Evolutionary conservation across 192 early-diverging fungal genomes (phyloP).

Genomic region (Irineochytrium annulatum): DNA sequence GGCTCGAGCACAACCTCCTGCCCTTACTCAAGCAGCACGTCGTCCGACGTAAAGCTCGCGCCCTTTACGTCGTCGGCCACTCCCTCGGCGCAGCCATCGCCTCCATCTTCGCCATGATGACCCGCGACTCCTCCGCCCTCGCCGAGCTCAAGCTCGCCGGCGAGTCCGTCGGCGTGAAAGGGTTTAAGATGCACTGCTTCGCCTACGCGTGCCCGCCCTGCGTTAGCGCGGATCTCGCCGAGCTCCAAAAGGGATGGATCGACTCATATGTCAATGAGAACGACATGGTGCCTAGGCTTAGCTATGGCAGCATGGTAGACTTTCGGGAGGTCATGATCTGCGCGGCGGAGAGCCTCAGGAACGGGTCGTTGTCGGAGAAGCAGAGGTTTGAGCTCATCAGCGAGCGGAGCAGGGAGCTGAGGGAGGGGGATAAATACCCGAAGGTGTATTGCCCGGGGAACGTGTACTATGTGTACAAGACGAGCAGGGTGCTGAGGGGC

Average conservation of each 20-base stretch:
- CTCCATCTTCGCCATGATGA: slow-evolving; percentile 27
- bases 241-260: slow-evolving; percentile 28
- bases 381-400: slow-evolving; percentile 24
- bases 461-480: slow-evolving; percentile 36
- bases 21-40: slow-evolving; percentile 29
- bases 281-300: slow-evolving; percentile 30
- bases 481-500: slow-evolving; percentile 17
- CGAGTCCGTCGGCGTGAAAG: not conserved
- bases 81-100: slow-evolving; percentile 34
- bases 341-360: slow-evolving; percentile 19
- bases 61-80: slow-evolving; percentile 33
- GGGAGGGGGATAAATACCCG: too few species aligned
- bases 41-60: slow-evolving; percentile 18
- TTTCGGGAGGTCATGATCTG: slow-evolving; percentile 26
- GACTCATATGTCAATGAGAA: slow-evolving; percentile 38
- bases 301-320: slow-evolving; percentile 30
- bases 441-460: slow-evolving; percentile 35
- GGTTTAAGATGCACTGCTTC: slow-evolving; percentile 27
- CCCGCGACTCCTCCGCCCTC: not conserved
- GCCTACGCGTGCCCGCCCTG: slow-evolving; percentile 30
- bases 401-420: slow-evolving; percentile 16
- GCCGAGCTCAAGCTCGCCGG: not conserved
- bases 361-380: too few species aligned
- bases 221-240: slow-evolving; percentile 23
- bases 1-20: slow-evolving; percentile 23